Percentiles rank a stretch among this genome's conserved stretches.
These are phyloP conservation scores for Pseudogymnoascus sp. DNA, from an alignment of 2,329 filamentous ascomycete genomes.

Conservation along the genomic window DNA sequence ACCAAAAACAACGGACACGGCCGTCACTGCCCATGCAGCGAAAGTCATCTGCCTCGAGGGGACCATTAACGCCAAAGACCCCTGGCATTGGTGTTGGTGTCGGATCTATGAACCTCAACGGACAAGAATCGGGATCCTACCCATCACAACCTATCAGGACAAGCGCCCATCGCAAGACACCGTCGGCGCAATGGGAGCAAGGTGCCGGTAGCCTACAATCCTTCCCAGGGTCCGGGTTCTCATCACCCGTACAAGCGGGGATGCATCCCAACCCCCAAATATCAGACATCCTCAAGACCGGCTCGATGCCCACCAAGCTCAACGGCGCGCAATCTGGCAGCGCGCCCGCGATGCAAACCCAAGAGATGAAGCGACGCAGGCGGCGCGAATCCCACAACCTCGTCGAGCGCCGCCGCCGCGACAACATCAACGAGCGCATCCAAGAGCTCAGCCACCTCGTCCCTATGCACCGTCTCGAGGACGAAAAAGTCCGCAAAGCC, in stretches of 20 bases:
- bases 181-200: constrained; percentile 84
- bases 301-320: constrained; percentile 85
- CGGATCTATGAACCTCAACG: constrained; percentile 60
- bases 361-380: constrained; percentile 88
- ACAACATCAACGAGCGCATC: constrained; percentile 98
- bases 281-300: constrained; percentile 80
- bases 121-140: constrained; percentile 62
- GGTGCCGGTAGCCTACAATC: constrained; percentile 78
- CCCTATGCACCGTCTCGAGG: constrained; percentile 83
- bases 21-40: constrained; percentile 58
- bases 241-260: constrained; percentile 65
- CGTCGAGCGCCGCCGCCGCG: constrained; percentile 85
- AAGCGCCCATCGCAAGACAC: constrained; percentile 67
- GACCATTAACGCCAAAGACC: constrained; percentile 82
- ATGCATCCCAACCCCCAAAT: constrained; percentile 65
- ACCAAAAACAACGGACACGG: constrained; percentile 49
- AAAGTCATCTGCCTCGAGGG: constrained; percentile 66
- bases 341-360: constrained; percentile 52
- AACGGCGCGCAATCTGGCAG: constrained; percentile 24
- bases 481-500: constrained; percentile 94
- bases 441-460: constrained; percentile 93
- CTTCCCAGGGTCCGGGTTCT: constrained; percentile 81
- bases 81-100: constrained; percentile 54
- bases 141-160: constrained; percentile 71
- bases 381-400: constrained; percentile 92